Evolutionary conservation across 1,139 yeast genomes (phyloP).

Genomic region (Lodderomyces beijingensis): DNA sequence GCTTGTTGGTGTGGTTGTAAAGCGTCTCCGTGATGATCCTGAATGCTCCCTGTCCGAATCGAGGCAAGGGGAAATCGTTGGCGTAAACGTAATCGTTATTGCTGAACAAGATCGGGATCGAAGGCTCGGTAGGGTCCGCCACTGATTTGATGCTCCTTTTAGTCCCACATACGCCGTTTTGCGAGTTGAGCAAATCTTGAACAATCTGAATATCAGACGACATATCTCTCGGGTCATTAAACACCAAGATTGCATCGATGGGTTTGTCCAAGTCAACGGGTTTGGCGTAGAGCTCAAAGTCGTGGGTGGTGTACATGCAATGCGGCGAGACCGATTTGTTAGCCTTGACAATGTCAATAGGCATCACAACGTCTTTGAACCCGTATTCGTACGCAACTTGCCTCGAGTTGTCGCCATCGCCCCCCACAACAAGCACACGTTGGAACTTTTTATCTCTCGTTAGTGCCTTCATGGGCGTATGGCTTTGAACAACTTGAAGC

Average conservation of each 20-base stretch:
- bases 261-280: conserved; percentile 31
- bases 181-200: conserved; percentile 64
- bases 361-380: conserved; percentile 70
- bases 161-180: conserved; percentile 66
- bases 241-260: conserved; percentile 78
- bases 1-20: conserved; percentile 53
- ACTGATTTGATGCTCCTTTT: conserved; percentile 23
- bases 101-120: conserved; percentile 78
- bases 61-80: conserved; percentile 69
- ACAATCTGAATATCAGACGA: conserved; percentile 81
- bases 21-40: conserved; percentile 60
- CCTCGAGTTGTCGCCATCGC: conserved; percentile 65
- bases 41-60: conserved; percentile 94
- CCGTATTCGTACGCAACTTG: conserved; percentile 77
- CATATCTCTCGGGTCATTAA: conserved; percentile 90
- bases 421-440: conserved; percentile 80
- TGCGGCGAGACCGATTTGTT: conserved; percentile 71
- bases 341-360: conserved; percentile 62
- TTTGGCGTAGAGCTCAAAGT: conserved; percentile 44
- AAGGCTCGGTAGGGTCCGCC: conserved; percentile 37
- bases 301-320: conserved; percentile 48
- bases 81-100: conserved; percentile 92
- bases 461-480: conserved; percentile 78
- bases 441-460: conserved; percentile 40
- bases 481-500: conserved; percentile 79